Conservation (phyloP, 169 alveolate genomes). For the Plasmodium ovale region DNA sequence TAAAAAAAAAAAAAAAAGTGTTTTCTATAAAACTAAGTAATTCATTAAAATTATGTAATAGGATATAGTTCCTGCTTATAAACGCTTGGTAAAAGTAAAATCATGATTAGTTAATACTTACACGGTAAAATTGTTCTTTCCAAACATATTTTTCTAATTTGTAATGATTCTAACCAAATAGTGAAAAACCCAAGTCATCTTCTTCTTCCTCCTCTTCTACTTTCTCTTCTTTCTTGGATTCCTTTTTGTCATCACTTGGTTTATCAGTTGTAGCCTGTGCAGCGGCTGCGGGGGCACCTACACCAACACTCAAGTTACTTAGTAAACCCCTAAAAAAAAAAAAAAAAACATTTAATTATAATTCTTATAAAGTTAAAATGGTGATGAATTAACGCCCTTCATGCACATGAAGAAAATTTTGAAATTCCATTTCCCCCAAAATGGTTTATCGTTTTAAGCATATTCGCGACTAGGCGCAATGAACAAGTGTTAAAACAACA, state of each 20-base stretch:
- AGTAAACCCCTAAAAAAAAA: constrained; percentile 44
- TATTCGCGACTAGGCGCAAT: no score
- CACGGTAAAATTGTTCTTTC: neutral
- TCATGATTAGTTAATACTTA: neutral
- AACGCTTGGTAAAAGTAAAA: neutral
- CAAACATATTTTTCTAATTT: neutral
- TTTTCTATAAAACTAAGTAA: constrained; percentile 11
- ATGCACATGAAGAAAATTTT: no score
- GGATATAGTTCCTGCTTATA: neutral
- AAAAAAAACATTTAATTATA: neutral
- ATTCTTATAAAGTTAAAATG: no score
- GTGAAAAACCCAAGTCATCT: constrained; percentile 79
- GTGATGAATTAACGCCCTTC: no score
- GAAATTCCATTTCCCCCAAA: no score
- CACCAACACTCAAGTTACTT: constrained; percentile 82
- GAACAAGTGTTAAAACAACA: no score
- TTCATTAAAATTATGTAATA: constrained; percentile 7
- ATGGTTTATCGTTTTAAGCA: no score
- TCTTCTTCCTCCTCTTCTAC: constrained; percentile 82
- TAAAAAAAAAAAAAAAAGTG: constrained; percentile 32
- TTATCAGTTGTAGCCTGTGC: constrained; percentile 70
- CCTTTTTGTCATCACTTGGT: constrained; percentile 75
- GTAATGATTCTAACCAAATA: constrained; percentile 75
- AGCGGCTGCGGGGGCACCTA: constrained; percentile 79
- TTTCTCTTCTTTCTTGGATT: constrained; percentile 76